Conservation (phyloP, 352 stramenopile species). For the Pilasporangium apinafurcum region DNA sequence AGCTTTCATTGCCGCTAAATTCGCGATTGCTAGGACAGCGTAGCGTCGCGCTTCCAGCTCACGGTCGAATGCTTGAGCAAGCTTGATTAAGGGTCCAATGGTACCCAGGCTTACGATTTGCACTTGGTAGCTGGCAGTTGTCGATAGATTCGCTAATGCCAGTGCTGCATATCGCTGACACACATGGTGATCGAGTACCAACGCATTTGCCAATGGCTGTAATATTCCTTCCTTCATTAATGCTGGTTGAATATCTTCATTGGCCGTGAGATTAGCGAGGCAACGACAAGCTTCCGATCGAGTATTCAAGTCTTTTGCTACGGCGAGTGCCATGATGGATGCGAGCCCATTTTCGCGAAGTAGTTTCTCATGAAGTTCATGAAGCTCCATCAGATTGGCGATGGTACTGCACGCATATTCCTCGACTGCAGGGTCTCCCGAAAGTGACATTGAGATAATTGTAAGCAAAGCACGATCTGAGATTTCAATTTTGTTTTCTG, state of each 20-base stretch:
- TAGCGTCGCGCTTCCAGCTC: conserved; percentile 93
- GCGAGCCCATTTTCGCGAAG: conserved; percentile 91
- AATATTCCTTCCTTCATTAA: conserved; percentile 91
- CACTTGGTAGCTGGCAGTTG: conserved; percentile 90
- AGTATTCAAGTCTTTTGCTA: conserved; percentile 88
- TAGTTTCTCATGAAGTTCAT: conserved; percentile 93
- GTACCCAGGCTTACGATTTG: conserved; percentile 93
- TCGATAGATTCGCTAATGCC: conserved; percentile 92
- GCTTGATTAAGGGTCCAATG: conserved; percentile 84
- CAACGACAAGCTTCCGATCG: conserved; percentile 89
- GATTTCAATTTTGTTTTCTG: conserved; percentile 96
- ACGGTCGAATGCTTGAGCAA: conserved; percentile 85
- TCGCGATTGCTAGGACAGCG: conserved; percentile 91
- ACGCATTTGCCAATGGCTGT: conserved; percentile 84
- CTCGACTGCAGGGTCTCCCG: conserved; percentile 87
- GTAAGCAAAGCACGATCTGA: conserved; percentile 92
- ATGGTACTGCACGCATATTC: conserved; percentile 92
- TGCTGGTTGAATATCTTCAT: conserved; percentile 88
- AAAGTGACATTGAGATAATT: conserved; percentile 93
- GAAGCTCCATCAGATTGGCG: conserved; percentile 94
- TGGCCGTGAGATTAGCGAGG: conserved; percentile 93
- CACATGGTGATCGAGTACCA: conserved; percentile 88
- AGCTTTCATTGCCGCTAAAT: conserved; percentile 92
- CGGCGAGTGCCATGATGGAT: conserved; percentile 89
- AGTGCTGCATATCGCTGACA: conserved; percentile 92